Percentiles rank a stretch among this genome's conserved stretches.
These are phyloP conservation scores for Podaxis sp. DNA, from an alignment of 768 basidiomycete species.

Conservation along the genomic window DNA sequence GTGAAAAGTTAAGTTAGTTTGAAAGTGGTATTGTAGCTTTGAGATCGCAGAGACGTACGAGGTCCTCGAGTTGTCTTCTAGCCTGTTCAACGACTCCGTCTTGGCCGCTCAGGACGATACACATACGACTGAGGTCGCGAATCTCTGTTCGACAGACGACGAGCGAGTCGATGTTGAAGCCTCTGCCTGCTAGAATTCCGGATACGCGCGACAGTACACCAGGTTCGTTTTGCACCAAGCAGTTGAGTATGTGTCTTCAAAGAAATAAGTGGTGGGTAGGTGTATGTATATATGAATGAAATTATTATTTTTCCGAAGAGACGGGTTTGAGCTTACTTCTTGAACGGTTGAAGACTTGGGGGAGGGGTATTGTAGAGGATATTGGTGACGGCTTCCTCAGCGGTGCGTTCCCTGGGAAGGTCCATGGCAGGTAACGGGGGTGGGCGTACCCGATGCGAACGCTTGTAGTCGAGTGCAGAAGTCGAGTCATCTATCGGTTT, in stretches of 20 bases:
- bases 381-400: slow-evolving; percentile 96
- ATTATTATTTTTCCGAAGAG: not conserved
- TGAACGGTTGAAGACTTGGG: slow-evolving; percentile 87
- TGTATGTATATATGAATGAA: not conserved
- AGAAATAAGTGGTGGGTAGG: slow-evolving; percentile 13
- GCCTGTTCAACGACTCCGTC: slow-evolving; percentile 98
- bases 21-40: not conserved
- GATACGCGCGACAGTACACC: slow-evolving; percentile 98
- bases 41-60: slow-evolving; percentile 53
- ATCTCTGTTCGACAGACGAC: slow-evolving; percentile 99
- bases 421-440: slow-evolving; percentile 87
- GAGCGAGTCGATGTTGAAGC: slow-evolving; percentile 98
- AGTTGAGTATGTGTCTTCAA: slow-evolving; percentile 89
- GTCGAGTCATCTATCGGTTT: slow-evolving; percentile 89
- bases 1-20: not conserved
- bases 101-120: slow-evolving; percentile 93
- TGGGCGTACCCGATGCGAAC: slow-evolving; percentile 63
- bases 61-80: slow-evolving; percentile 90
- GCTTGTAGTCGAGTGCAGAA: slow-evolving; percentile 92
- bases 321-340: slow-evolving; percentile 58
- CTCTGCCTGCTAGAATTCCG: slow-evolving; percentile 93
- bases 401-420: slow-evolving; percentile 76
- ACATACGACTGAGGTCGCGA: slow-evolving; percentile 96
- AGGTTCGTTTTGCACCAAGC: slow-evolving; percentile 98
- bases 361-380: slow-evolving; percentile 96